phyloP scores from a whole-genome alignment of 1,139 yeast genomes.

The Pichia sp. region DNA sequence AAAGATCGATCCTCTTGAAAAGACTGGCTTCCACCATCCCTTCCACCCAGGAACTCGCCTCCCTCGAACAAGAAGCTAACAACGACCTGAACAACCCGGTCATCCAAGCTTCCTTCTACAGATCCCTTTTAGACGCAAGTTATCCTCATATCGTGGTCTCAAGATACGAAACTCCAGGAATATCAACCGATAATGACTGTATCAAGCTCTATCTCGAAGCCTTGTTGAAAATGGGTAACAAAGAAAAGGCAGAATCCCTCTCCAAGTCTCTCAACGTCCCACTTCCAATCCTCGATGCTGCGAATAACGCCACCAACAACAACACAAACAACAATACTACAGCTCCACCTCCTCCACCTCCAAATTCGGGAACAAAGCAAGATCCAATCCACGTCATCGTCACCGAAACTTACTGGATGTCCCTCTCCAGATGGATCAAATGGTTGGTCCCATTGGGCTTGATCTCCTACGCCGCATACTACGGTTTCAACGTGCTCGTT shows the following conservation, averaged over 20 bases:
- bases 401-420: slow-evolving; percentile 75
- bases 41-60: slow-evolving; percentile 45
- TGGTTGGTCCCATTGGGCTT: slow-evolving; percentile 85
- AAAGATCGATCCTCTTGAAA: slow-evolving; percentile 2
- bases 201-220: slow-evolving; percentile 78
- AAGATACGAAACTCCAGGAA: slow-evolving; percentile 89
- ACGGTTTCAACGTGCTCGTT: slow-evolving; percentile 71
- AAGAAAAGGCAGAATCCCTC: slow-evolving; percentile 69
- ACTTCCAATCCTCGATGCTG: slow-evolving; percentile 11
- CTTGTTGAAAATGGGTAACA: slow-evolving; percentile 70
- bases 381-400: slow-evolving; percentile 93
- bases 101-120: slow-evolving; percentile 81
- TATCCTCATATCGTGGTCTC: slow-evolving; percentile 94
- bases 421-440: slow-evolving; percentile 83
- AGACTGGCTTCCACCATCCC: slow-evolving; percentile 17
- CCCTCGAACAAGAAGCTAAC: slow-evolving; percentile 83
- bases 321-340: background rate
- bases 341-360: background rate
- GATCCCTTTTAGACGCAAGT: slow-evolving; percentile 65
- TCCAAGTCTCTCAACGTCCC: slow-evolving; percentile 35
- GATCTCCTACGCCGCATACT: slow-evolving; percentile 69
- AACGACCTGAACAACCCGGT: slow-evolving; percentile 61
- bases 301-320: slow-evolving; percentile 4
- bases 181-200: slow-evolving; percentile 78
- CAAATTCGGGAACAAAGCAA: slow-evolving; percentile 29